Evolutionary conservation across 805 yeast species (phyloP).

Genomic region (Metschnikowia matae): DNA sequence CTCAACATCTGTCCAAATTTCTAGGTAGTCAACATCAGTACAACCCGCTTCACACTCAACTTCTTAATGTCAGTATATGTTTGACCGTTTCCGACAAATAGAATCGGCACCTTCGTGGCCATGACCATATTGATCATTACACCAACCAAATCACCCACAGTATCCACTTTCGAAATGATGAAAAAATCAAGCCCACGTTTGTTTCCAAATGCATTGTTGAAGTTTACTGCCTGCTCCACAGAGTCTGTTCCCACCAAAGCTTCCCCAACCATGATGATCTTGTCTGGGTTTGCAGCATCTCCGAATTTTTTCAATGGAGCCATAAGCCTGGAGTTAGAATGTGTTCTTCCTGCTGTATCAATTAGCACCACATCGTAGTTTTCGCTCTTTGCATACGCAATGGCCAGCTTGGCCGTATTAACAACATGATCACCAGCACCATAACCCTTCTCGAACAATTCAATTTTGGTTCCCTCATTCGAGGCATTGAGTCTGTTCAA

Average conservation of each 20-base stretch:
- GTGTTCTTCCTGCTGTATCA: slow-evolving; percentile 98
- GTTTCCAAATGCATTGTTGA: slow-evolving; percentile 89
- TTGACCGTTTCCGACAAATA: slow-evolving; percentile 96
- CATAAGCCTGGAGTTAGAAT: slow-evolving; percentile 91
- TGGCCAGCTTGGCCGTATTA: slow-evolving; percentile 86
- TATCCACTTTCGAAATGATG: slow-evolving; percentile 90
- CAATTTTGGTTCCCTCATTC: slow-evolving; percentile 45
- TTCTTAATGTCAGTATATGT: slow-evolving; percentile 92
- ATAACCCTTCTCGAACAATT: slow-evolving; percentile 89
- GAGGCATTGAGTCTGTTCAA: slow-evolving; percentile 61
- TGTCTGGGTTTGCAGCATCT: slow-evolving; percentile 91
- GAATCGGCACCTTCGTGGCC: slow-evolving; percentile 91
- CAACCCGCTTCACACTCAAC: slow-evolving; percentile 89
- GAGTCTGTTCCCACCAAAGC: slow-evolving; percentile 97
- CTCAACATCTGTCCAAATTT: slow-evolving; percentile 73
- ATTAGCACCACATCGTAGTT: slow-evolving; percentile 80
- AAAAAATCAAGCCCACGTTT: slow-evolving; percentile 80
- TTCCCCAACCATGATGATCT: slow-evolving; percentile 97
- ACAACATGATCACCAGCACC: slow-evolving; percentile 96
- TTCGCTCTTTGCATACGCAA: slow-evolving; percentile 67
- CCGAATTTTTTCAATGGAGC: slow-evolving; percentile 94
- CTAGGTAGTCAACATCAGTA: slow-evolving; percentile 68
- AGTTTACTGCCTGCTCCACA: slow-evolving; percentile 89
- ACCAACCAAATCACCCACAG: slow-evolving; percentile 95
- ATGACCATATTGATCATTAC: slow-evolving; percentile 96